Conservation (phyloP, 352 stramenopile genomes). For the Pythium rhizo-oryzae region DNA sequence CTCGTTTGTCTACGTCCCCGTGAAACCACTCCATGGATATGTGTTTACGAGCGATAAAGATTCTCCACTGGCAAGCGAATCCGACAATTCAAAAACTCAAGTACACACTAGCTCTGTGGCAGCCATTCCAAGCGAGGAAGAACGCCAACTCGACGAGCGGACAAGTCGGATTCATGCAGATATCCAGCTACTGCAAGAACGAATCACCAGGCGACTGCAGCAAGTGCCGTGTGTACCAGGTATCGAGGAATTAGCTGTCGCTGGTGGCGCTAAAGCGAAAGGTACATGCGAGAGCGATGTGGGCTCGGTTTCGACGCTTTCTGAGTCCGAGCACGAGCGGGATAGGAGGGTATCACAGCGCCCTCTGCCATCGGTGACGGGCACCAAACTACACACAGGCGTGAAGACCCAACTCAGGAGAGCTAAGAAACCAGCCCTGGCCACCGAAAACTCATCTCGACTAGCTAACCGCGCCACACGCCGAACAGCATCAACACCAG, state of each 20-base stretch:
- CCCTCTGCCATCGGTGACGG: background rate
- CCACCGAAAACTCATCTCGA: slow-evolving; percentile 11
- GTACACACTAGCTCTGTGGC: background rate
- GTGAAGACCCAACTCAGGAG: background rate
- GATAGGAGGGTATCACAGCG: background rate
- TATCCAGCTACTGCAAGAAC: slow-evolving; percentile 65
- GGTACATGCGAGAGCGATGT: slow-evolving; percentile 6
- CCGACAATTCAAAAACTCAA: background rate
- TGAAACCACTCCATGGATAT: background rate
- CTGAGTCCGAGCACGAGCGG: slow-evolving; percentile 20
- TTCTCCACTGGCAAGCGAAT: background rate
- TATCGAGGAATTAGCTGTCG: background rate
- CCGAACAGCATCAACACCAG: background rate
- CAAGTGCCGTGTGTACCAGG: slow-evolving; percentile 34
- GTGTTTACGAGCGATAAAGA: background rate
- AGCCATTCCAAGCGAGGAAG: slow-evolving; percentile 25
- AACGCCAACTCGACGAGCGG: slow-evolving; percentile 55
- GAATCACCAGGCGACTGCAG: slow-evolving; percentile 62
- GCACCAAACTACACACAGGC: background rate
- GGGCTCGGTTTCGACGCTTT: slow-evolving; percentile 18
- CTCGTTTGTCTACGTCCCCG: background rate
- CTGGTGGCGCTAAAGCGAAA: background rate
- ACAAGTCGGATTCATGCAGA: slow-evolving; percentile 75
- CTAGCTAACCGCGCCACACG: slow-evolving; percentile 1
- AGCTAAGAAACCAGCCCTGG: too few species aligned